Base-by-base conservation (phyloP, 345 rosid genomes). In the Rhodamnia argentea region DNA sequence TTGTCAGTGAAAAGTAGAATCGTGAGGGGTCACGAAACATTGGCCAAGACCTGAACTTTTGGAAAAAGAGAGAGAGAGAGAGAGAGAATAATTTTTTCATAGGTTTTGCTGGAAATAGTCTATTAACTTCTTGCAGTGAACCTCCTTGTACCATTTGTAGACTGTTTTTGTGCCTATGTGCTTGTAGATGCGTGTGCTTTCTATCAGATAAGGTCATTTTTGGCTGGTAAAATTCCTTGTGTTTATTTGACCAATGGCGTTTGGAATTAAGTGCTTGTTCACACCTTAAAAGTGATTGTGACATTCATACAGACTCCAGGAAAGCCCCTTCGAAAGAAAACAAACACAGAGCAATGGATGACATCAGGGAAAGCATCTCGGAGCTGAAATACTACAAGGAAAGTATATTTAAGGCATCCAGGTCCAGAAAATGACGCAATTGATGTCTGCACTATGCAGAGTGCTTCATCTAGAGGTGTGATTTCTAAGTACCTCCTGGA, bases 291-390 rank as follows among this genome's bases (percentile, higher is more conserved):
- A 81, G 75, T 83, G 27, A 62, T 50, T 88, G 85, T 10, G 82
- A 55, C 42, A 32, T 83, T 88, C 82, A 40, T 58, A 16, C 93
- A 96, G 98, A 95, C 22, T 87, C 86, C 56, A 91, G 57, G 89
- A 94, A 90, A 86, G 94, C 94, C 32, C 99, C 99, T n/a, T 32
- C 84, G 9, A 96, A 96, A 91, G 89, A 92, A 87, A 93, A 93
- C 32, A 93, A 91, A 76, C 98, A 95, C 85, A 92, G 98, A 88
- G 98, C 97, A 60, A 58, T 96, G 94, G 98, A 95, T 90, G 98
- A 97, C 89, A 96, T 97, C 85, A 90, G 93, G 90, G 98, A 96
- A 86, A 96, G 99, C 92, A 91, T 97, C 83, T 75, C 4, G 90
- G 96, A 95, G 89, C 97, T 96, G 86, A 94, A 91, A 84, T 93